A percentile compares a stretch with the other conserved stretches of the same genome.
These are phyloP conservation scores for Coniochaeta prunicola DNA, from an alignment of 2,329 filamentous ascomycete species.

Conservation along the genomic window DNA sequence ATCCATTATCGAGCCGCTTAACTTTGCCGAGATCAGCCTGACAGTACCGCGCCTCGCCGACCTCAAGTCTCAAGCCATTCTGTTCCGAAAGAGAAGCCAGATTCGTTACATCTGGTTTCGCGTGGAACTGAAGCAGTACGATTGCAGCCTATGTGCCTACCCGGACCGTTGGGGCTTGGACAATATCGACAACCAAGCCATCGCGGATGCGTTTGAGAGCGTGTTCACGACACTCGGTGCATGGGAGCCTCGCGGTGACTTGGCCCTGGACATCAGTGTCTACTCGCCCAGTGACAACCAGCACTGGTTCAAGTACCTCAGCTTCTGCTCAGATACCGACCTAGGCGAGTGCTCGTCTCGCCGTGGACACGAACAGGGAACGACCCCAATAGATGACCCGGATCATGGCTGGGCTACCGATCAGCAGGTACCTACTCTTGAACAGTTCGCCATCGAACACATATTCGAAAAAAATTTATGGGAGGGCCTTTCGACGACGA, in stretches of 20 bases:
- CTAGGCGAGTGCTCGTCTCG: not conserved
- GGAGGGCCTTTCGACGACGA: constrained; percentile 13
- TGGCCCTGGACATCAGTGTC: constrained; percentile 20
- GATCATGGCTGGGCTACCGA: constrained; percentile 14
- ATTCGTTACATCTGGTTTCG: constrained; percentile 20
- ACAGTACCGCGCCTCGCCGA: constrained; percentile 19
- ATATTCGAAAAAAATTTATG: constrained; percentile 14
- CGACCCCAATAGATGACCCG: constrained; percentile 3
- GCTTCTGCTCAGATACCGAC: constrained; percentile 7
- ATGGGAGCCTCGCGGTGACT: constrained; percentile 13
- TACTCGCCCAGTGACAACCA: constrained; percentile 20
- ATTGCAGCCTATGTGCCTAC: constrained; percentile 13
- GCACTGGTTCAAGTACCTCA: constrained; percentile 21
- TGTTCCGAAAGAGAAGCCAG: constrained; percentile 17
- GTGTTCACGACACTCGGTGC: constrained; percentile 19
- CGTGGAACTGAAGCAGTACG: constrained; percentile 20
- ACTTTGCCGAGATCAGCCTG: constrained; percentile 20
- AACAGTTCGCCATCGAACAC: constrained; percentile 8
- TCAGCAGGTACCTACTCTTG: constrained; percentile 7
- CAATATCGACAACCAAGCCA: constrained; percentile 5
- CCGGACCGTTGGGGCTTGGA: constrained; percentile 1
- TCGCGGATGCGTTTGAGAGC: constrained; percentile 10
- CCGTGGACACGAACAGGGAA: not conserved
- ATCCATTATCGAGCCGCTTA: constrained; percentile 17
- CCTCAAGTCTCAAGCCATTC: constrained; percentile 14